Evolutionary conservation across 2,329 filamentous ascomycete species (phyloP).

Genomic region (Aspergillus arachidicola): DNA sequence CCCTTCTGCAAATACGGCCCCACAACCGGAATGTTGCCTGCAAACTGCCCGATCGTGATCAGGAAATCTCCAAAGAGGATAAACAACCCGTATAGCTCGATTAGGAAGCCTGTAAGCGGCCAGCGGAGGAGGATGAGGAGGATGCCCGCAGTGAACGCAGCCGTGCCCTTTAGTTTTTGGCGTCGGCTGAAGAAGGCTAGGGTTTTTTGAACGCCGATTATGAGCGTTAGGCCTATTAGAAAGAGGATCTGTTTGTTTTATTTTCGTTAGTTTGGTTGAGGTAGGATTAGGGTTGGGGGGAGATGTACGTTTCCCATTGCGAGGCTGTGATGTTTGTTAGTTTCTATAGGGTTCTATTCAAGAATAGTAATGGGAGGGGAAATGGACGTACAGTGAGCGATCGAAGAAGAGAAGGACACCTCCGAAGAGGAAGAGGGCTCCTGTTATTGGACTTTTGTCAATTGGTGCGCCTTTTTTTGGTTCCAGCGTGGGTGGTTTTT

Average conservation of each 20-base stretch:
- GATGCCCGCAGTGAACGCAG: constrained; percentile 82
- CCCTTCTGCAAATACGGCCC: constrained; percentile 80
- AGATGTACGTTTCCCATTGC: constrained; percentile 89
- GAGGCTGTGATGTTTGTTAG: constrained; percentile 59
- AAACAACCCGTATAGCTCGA: constrained; percentile 91
- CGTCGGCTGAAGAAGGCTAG: constrained; percentile 90
- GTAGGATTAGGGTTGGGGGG: constrained; percentile 13
- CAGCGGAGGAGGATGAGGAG: constrained; percentile 84
- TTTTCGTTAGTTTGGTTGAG: constrained; percentile 10
- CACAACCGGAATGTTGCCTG: constrained; percentile 78
- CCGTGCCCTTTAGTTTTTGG: constrained; percentile 89
- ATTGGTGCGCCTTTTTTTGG: neutral
- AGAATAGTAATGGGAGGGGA: too few species aligned
- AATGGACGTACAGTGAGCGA: constrained; percentile 74
- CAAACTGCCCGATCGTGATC: constrained; percentile 86
- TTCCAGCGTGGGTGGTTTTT: neutral
- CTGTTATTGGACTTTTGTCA: constrained; percentile 48
- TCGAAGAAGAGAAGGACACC: constrained; percentile 98
- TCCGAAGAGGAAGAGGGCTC: constrained; percentile 90
- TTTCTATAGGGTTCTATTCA: too few species aligned
- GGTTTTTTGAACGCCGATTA: constrained; percentile 91
- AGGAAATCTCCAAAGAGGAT: constrained; percentile 96
- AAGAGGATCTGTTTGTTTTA: constrained; percentile 76
- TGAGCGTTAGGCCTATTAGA: constrained; percentile 91
- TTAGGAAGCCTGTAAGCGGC: constrained; percentile 85